These are phyloP conservation scores for Phytophthora sp. DNA, from an alignment of 352 stramenopile species.

Conservation along the genomic window DNA sequence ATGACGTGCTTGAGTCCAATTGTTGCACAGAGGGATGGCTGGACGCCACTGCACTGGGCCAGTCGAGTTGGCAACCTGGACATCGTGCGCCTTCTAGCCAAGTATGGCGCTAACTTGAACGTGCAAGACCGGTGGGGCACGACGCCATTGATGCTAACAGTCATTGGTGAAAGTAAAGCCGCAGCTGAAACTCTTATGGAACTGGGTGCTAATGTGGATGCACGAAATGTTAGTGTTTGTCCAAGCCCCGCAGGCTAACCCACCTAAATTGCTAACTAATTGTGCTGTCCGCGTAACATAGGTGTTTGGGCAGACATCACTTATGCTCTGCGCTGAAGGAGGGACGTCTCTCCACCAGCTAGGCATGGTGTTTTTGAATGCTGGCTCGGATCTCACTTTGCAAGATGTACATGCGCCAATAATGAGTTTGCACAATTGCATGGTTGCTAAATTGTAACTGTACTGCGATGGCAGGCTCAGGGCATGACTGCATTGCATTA, in stretches of 20 bases:
- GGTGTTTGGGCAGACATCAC: conserved; percentile 75
- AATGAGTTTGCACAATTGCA: no score
- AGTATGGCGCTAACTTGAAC: conserved; percentile 77
- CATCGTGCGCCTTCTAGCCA: conserved; percentile 79
- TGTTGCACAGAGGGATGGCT: conserved; percentile 60
- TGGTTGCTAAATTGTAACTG: no score
- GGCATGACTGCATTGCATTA: conserved; percentile 80
- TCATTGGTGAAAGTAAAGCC: conserved; percentile 68
- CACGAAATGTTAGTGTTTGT: conserved; percentile 55
- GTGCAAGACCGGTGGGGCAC: conserved; percentile 79
- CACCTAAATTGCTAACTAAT: not conserved
- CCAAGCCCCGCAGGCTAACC: not conserved
- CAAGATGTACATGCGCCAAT: conserved; percentile 56
- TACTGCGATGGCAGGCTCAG: conserved; percentile 56
- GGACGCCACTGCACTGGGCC: conserved; percentile 79
- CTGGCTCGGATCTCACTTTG: conserved; percentile 56
- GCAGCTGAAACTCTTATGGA: conserved; percentile 73
- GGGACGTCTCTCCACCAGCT: conserved; percentile 67
- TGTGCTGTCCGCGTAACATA: conserved; percentile 19
- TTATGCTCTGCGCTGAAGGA: conserved; percentile 76
- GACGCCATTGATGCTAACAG: conserved; percentile 80
- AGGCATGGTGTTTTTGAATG: conserved; percentile 79
- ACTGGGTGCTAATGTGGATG: conserved; percentile 70
- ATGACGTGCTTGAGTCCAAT: not conserved
- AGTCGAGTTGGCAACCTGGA: conserved; percentile 77